Conservation (phyloP, 164 flowering plant genomes). For the Vitis rotundifolia region DNA sequence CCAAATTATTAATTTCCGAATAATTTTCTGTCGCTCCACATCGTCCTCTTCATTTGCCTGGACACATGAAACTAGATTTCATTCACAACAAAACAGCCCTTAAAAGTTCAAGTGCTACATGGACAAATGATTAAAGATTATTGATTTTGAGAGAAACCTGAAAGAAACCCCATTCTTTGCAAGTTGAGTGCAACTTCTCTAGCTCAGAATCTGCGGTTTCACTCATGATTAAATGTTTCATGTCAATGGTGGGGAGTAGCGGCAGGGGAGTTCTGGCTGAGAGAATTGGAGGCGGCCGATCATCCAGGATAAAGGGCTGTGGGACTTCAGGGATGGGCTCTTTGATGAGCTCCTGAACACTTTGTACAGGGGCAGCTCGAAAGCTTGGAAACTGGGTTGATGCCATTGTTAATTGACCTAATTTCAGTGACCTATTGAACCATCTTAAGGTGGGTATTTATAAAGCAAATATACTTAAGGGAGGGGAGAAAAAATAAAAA, state of each 20-base stretch:
- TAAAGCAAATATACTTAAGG: too few relatives aligned
- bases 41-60: too few relatives aligned
- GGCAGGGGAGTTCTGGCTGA: neutral
- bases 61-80: too few relatives aligned
- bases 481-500: too few relatives aligned
- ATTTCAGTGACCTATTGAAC: too few relatives aligned
- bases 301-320: neutral
- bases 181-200: slow-evolving; percentile 34
- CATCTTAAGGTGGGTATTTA: too few relatives aligned
- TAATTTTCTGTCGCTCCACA: too few relatives aligned
- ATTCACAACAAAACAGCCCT: too few relatives aligned
- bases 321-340: slow-evolving; percentile 14
- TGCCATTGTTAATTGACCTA: neutral
- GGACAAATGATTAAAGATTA: neutral
- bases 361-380: neutral
- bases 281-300: slow-evolving; percentile 5
- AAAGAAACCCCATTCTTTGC: slow-evolving; percentile 53
- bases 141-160: slow-evolving; percentile 33
- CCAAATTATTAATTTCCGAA: too few relatives aligned
- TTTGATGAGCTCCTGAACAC: slow-evolving; percentile 27
- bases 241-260: slow-evolving; percentile 20
- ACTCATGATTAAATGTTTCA: slow-evolving; percentile 8
- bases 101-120: too few relatives aligned
- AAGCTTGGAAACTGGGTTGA: neutral
- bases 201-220: slow-evolving; percentile 22